phyloP scores from a whole-genome alignment of 768 basidiomycete species.

The Lepiota brunneoincarnata region DNA sequence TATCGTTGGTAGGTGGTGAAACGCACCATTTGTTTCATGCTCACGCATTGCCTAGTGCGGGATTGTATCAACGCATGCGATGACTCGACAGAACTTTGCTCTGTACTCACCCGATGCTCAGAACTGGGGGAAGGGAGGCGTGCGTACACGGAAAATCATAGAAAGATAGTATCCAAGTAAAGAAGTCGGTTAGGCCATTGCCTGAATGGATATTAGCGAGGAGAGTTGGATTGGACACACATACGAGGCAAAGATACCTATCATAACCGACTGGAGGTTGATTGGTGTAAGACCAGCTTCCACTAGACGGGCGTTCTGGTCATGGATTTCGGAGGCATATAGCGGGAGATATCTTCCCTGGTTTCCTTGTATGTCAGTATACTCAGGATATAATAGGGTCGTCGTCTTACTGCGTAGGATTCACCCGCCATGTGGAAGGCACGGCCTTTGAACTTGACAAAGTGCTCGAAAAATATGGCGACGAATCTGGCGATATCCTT shows the following conservation, averaged over 20 bases:
- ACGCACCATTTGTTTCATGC: constrained; percentile 59
- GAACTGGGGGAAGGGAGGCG: constrained; percentile 44
- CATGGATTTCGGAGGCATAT: constrained; percentile 74
- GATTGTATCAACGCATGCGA: constrained; percentile 29
- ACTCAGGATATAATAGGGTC: not conserved
- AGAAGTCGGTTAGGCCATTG: constrained; percentile 63
- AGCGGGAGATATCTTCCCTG: constrained; percentile 71
- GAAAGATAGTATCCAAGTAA: constrained; percentile 37
- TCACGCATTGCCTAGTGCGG: constrained; percentile 46
- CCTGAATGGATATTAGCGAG: constrained; percentile 28
- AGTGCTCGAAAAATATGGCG: constrained; percentile 71
- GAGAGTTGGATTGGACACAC: constrained; percentile 16
- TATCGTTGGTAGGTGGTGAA: not conserved
- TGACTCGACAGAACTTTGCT: constrained; percentile 25
- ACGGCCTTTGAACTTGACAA: constrained; percentile 65
- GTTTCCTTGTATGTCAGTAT: constrained; percentile 1
- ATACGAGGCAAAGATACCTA: constrained; percentile 39
- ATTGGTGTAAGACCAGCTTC: constrained; percentile 52
- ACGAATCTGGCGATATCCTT: constrained; percentile 70
- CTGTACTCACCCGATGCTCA: constrained; percentile 36
- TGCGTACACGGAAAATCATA: constrained; percentile 54
- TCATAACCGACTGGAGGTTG: constrained; percentile 70
- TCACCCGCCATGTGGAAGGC: constrained; percentile 68
- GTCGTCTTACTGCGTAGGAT: constrained; percentile 61
- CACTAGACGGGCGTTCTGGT: constrained; percentile 57